Conservation (phyloP, 257 asterid genomes). For the Eustoma russellianum region DNA sequence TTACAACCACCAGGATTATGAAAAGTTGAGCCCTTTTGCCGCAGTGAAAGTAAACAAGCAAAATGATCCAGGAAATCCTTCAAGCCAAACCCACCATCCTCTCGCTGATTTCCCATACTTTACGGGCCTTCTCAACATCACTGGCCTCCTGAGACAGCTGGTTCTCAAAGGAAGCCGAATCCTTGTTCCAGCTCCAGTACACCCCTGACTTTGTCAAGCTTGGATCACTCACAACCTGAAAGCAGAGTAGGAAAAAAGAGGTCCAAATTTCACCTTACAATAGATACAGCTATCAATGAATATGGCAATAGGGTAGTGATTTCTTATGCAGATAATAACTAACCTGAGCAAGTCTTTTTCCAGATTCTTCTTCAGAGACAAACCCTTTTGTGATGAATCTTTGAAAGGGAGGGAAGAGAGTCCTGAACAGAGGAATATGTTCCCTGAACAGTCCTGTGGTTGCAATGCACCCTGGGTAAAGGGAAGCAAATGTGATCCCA, state of each 20-base stretch:
- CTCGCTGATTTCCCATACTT: slow-evolving; percentile 88
- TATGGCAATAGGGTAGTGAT: not conserved
- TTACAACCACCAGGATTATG: not conserved
- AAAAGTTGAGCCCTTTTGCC: not conserved
- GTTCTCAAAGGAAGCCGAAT: slow-evolving; percentile 84
- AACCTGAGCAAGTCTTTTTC: slow-evolving; percentile 89
- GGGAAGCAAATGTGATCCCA: slow-evolving; percentile 77
- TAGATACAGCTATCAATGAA: not conserved
- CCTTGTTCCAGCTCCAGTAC: slow-evolving; percentile 98
- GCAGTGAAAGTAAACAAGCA: not conserved
- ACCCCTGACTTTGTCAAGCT: slow-evolving; percentile 95
- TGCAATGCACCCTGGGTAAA: slow-evolving; percentile 95
- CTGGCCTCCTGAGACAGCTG: slow-evolving; percentile 86
- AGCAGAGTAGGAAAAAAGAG: not conserved
- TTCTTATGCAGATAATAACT: too few species aligned
- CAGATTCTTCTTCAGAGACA: slow-evolving; percentile 86
- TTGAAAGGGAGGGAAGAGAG: slow-evolving; percentile 85
- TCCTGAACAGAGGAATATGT: slow-evolving; percentile 78
- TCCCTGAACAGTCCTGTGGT: slow-evolving; percentile 89
- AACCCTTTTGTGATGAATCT: slow-evolving; percentile 81
- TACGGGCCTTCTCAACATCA: slow-evolving; percentile 64
- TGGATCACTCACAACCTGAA: slow-evolving; percentile 85
- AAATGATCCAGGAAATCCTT: not conserved
- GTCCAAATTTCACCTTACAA: too few species aligned
- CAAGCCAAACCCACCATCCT: slow-evolving; percentile 70